These are phyloP conservation scores for Phlebiopsis flavidoalba DNA, from an alignment of 768 basidiomycete species.

Conservation along the genomic window DNA sequence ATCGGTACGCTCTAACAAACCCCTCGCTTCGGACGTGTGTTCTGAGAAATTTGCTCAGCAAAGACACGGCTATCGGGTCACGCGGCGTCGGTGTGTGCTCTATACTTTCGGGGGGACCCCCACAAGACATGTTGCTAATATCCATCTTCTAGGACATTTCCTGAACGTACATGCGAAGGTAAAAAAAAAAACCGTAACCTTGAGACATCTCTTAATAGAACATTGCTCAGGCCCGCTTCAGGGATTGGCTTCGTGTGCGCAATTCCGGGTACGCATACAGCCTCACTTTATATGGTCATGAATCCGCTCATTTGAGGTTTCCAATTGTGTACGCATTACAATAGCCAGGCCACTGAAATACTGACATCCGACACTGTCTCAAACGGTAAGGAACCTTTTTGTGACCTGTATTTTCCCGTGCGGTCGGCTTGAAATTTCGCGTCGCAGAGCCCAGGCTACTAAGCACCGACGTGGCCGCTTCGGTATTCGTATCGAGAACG, in stretches of 20 bases:
- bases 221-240: slow-evolving; percentile 44
- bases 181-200: too few relatives aligned
- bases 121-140: background rate
- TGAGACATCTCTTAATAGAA: background rate
- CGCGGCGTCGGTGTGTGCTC: slow-evolving; percentile 59
- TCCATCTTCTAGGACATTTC: slow-evolving; percentile 49
- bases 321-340: too few relatives aligned
- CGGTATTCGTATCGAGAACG: slow-evolving; percentile 91
- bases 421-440: too few relatives aligned
- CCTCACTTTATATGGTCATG: too few relatives aligned
- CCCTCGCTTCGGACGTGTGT: background rate
- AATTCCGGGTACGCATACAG: too few relatives aligned
- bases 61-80: slow-evolving; percentile 92
- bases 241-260: slow-evolving; percentile 57
- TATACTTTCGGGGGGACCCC: background rate
- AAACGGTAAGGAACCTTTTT: slow-evolving; percentile 52
- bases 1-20: slow-evolving; percentile 39
- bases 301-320: too few relatives aligned
- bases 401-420: too few relatives aligned
- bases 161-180: slow-evolving; percentile 91
- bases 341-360: too few relatives aligned
- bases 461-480: slow-evolving; percentile 85
- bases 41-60: background rate
- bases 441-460: slow-evolving; percentile 86
- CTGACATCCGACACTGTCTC: too few relatives aligned